These are phyloP conservation scores for Scenedesmus sp. DNA, from an alignment of 163 green algal species.

Conservation along the genomic window DNA sequence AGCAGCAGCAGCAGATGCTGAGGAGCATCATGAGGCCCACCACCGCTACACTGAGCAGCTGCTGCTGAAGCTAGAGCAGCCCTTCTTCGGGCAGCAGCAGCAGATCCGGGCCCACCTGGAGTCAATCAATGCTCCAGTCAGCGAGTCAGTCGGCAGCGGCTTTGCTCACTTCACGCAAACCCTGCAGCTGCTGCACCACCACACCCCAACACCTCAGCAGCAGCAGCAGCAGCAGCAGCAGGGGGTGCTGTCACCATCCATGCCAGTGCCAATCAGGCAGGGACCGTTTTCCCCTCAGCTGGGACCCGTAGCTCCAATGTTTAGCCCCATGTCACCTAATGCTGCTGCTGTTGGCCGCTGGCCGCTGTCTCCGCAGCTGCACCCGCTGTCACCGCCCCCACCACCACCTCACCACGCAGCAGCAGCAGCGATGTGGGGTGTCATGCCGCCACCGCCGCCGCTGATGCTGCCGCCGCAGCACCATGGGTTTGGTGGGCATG, in stretches of 20 bases:
- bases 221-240: conserved; percentile 8
- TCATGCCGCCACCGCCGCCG: neutral
- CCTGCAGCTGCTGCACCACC: neutral
- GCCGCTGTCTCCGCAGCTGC: neutral
- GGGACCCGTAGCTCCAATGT: neutral
- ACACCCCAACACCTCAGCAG: neutral
- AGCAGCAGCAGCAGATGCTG: neutral
- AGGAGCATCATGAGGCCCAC: neutral
- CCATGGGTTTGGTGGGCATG: neutral
- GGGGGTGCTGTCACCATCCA: neutral
- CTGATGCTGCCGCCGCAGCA: neutral
- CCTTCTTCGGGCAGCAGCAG: conserved; percentile 6
- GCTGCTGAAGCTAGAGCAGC: neutral
- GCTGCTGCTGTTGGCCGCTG: neutral
- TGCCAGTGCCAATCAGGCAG: neutral
- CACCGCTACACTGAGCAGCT: neutral
- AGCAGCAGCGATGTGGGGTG: neutral
- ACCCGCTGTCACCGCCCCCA: neutral
- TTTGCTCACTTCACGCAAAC: neutral
- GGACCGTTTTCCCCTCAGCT: neutral
- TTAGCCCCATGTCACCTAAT: neutral
- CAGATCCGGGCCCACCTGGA: neutral
- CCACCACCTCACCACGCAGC: neutral
- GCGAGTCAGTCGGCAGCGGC: neutral
- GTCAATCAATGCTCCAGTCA: neutral